phyloP scores from a whole-genome alignment of 352 stramenopile genomes.

The Globisporangium nagaii region DNA sequence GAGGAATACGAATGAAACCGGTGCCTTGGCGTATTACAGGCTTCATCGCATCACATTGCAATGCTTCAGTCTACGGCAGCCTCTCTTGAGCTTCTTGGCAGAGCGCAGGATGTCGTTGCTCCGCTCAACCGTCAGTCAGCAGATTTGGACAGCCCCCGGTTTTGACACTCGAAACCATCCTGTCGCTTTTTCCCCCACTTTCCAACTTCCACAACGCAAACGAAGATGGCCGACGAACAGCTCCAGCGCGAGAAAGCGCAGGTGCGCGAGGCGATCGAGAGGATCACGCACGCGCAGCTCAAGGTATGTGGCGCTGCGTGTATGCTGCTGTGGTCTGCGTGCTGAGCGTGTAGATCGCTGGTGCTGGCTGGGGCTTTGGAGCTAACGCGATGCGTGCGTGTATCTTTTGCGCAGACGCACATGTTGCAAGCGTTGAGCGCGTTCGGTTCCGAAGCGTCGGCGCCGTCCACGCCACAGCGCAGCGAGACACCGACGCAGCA shows the following conservation, averaged over 20 bases:
- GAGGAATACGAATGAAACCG: not conserved
- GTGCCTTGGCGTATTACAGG: too few species aligned
- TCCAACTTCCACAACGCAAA: not conserved
- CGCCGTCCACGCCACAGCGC: not conserved
- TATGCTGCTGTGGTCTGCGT: not conserved
- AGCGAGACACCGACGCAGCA: constrained; percentile 8
- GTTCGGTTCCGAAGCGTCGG: constrained; percentile 20
- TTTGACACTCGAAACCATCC: not conserved
- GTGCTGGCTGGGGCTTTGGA: too few species aligned
- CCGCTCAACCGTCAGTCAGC: too few species aligned
- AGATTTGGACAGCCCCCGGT: not conserved
- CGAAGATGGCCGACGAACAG: constrained; percentile 1
- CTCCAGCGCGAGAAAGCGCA: constrained; percentile 24
- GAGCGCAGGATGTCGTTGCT: too few species aligned
- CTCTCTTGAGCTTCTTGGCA: too few species aligned
- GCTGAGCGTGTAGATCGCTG: too few species aligned
- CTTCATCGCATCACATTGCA: too few species aligned
- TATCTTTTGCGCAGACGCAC: constrained; percentile 36
- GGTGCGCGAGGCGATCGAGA: constrained; percentile 30
- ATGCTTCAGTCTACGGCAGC: too few species aligned
- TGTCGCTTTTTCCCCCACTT: not conserved
- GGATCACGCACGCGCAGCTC: constrained; percentile 20
- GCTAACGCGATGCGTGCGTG: not conserved
- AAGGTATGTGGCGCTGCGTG: constrained; percentile 20
- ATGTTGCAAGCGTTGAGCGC: constrained; percentile 59